A percentile compares a stretch with the other conserved stretches of the same genome.
Conservation (phyloP, 2,329 filamentous ascomycete genomes). For the Ascochyta pisi region DNA sequence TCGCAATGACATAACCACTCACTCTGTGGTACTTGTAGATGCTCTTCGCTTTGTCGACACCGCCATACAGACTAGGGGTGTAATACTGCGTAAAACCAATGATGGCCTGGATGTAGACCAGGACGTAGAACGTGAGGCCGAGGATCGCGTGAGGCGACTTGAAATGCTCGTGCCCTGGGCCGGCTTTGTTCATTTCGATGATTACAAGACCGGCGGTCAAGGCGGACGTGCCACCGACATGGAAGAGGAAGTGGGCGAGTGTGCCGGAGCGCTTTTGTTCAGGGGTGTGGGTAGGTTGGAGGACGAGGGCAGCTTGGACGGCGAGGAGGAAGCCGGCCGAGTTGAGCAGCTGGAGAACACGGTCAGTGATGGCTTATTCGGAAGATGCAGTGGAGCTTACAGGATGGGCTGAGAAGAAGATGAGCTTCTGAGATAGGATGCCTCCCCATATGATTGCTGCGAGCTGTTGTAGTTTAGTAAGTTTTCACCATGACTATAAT, state of each 20-base stretch:
- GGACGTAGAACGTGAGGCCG: constrained; percentile 75
- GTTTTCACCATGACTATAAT: neutral
- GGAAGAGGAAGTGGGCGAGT: constrained; percentile 72
- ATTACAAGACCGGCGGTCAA: constrained; percentile 71
- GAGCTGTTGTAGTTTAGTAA: constrained; percentile 57
- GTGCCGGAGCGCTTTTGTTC: constrained; percentile 73
- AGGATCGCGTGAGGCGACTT: constrained; percentile 81
- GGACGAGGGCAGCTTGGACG: constrained; percentile 78
- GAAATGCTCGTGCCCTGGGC: constrained; percentile 73
- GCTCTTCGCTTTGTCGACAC: constrained; percentile 77
- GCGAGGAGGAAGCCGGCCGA: constrained; percentile 74
- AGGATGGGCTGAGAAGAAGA: constrained; percentile 88
- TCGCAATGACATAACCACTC: constrained; percentile 75
- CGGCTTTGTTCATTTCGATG: constrained; percentile 85
- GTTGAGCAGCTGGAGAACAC: constrained; percentile 56
- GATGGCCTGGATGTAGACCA: constrained; percentile 74
- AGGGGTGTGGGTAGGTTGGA: constrained; percentile 85
- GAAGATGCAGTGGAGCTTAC: constrained; percentile 59
- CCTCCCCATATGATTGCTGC: constrained; percentile 77
- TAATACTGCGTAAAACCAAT: constrained; percentile 87
- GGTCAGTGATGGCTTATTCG: constrained; percentile 14
- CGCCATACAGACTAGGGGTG: constrained; percentile 75
- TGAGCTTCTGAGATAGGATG: constrained; percentile 73
- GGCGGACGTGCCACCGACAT: constrained; percentile 67
- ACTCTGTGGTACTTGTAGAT: constrained; percentile 90